phyloP scores from a whole-genome alignment of 2,329 filamentous ascomycete genomes.

The Fusarium palustre region DNA sequence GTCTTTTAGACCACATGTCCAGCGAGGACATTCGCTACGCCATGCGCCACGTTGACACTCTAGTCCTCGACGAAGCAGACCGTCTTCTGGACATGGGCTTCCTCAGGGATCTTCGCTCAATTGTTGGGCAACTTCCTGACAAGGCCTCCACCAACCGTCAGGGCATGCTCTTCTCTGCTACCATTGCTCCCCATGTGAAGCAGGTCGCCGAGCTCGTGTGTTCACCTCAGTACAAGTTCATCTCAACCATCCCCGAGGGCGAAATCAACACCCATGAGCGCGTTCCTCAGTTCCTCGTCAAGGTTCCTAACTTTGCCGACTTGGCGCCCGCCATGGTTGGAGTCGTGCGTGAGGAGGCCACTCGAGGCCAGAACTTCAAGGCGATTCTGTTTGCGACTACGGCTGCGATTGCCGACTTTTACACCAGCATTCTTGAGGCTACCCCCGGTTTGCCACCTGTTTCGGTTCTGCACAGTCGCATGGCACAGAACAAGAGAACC shows the following conservation, averaged over 20 bases:
- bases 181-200: constrained; percentile 82
- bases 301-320: constrained; percentile 76
- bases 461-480: constrained; percentile 62
- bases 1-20: constrained; percentile 81
- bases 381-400: constrained; percentile 84
- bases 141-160: constrained; percentile 69
- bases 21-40: constrained; percentile 76
- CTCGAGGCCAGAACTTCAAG: constrained; percentile 72
- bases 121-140: constrained; percentile 76
- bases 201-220: constrained; percentile 77
- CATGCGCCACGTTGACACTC: constrained; percentile 76
- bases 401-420: constrained; percentile 64
- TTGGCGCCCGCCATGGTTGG: constrained; percentile 70
- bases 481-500: constrained; percentile 62
- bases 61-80: constrained; percentile 88
- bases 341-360: constrained; percentile 62
- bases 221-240: constrained; percentile 78
- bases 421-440: constrained; percentile 58
- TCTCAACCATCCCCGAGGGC: constrained; percentile 81
- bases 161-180: constrained; percentile 88
- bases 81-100: constrained; percentile 87
- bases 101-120: constrained; percentile 80
- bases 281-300: constrained; percentile 78
- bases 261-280: constrained; percentile 81
- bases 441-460: constrained; percentile 57